phyloP scores from a whole-genome alignment of 2,329 filamentous ascomycete species.

The Exophiala alcalophila region DNA sequence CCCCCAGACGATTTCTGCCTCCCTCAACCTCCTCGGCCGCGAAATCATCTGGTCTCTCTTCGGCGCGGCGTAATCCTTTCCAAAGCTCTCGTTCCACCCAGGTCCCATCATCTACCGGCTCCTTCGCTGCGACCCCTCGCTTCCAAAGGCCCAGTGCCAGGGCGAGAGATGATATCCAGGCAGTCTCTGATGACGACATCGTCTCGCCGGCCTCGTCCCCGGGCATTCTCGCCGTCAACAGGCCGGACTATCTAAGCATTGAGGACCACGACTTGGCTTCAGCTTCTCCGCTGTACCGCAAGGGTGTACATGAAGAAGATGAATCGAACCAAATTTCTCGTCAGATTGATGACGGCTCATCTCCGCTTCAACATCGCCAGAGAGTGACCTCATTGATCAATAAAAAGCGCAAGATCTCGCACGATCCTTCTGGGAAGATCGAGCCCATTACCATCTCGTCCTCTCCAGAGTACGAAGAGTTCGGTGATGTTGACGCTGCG shows the following conservation, averaged over 20 bases:
- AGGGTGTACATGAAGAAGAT: not conserved
- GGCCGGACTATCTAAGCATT: too few species aligned
- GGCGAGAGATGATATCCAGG: slow-evolving; percentile 24
- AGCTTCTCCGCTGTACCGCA: slow-evolving; percentile 3
- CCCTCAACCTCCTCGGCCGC: slow-evolving; percentile 16
- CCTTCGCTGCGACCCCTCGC: slow-evolving; percentile 17
- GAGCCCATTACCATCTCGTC: slow-evolving; percentile 21
- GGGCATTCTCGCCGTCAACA: not conserved
- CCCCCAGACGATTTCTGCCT: slow-evolving; percentile 23
- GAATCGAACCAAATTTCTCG: too few species aligned
- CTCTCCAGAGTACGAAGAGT: slow-evolving; percentile 16
- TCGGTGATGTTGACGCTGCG: not conserved
- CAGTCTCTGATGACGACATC: slow-evolving; percentile 20
- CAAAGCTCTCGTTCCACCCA: slow-evolving; percentile 17
- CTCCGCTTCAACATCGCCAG: slow-evolving; percentile 13
- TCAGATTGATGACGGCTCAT: not conserved
- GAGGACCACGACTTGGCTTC: too few species aligned
- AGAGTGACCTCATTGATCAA: slow-evolving; percentile 1
- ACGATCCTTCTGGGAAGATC: not conserved
- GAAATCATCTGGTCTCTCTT: slow-evolving; percentile 4
- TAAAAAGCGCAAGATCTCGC: slow-evolving; percentile 23
- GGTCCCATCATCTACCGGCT: slow-evolving; percentile 4
- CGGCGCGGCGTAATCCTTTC: slow-evolving; percentile 13
- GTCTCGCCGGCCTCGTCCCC: slow-evolving; percentile 1
- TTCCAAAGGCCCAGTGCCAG: slow-evolving; percentile 12